A percentile compares a stretch with the other conserved stretches of the same genome.
These are phyloP conservation scores for Pholiota conissans DNA, from an alignment of 768 basidiomycete species.

Conservation along the genomic window DNA sequence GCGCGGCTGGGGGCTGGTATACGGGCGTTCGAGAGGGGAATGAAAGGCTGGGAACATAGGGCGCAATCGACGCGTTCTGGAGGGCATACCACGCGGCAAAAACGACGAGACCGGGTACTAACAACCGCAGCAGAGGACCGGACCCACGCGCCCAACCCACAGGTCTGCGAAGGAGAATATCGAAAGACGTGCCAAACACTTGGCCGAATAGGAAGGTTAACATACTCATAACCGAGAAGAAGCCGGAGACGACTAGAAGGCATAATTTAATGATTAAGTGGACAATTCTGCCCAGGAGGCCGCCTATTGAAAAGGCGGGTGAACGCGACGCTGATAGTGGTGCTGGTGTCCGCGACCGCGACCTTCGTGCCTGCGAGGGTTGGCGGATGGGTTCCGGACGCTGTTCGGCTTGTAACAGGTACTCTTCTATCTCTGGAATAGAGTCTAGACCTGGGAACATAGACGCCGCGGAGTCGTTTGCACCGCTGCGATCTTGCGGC, in stretches of 20 bases:
- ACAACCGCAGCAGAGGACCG: slow-evolving; percentile 37
- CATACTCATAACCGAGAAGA: slow-evolving; percentile 33
- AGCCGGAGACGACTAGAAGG: slow-evolving; percentile 19
- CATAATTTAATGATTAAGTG: slow-evolving; percentile 27
- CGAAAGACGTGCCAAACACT: slow-evolving; percentile 47
- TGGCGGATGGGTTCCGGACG: slow-evolving; percentile 16
- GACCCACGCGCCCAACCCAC: slow-evolving; percentile 35
- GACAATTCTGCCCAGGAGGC: slow-evolving; percentile 40
- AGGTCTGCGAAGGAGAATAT: slow-evolving; percentile 51
- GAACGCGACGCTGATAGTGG: slow-evolving; percentile 20
- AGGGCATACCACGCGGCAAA: slow-evolving; percentile 48
- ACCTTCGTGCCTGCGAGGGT: slow-evolving; percentile 22
- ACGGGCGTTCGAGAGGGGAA: slow-evolving; percentile 25
- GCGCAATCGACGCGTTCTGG: slow-evolving; percentile 34
- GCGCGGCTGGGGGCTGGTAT: slow-evolving; percentile 57
- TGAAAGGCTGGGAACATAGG: slow-evolving; percentile 30
- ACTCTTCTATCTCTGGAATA: slow-evolving; percentile 62
- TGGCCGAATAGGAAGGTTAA: slow-evolving; percentile 45
- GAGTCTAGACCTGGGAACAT: slow-evolving; percentile 57
- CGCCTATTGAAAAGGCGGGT: slow-evolving; percentile 39
- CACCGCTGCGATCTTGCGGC: slow-evolving; percentile 30
- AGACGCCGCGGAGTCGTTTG: slow-evolving; percentile 41
- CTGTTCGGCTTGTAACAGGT: slow-evolving; percentile 15
- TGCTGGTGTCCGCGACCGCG: slow-evolving; percentile 32
- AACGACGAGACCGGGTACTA: slow-evolving; percentile 40